Conservation (phyloP, 2,329 filamentous ascomycete species). For the Sarocladium brachiariae region DNA sequence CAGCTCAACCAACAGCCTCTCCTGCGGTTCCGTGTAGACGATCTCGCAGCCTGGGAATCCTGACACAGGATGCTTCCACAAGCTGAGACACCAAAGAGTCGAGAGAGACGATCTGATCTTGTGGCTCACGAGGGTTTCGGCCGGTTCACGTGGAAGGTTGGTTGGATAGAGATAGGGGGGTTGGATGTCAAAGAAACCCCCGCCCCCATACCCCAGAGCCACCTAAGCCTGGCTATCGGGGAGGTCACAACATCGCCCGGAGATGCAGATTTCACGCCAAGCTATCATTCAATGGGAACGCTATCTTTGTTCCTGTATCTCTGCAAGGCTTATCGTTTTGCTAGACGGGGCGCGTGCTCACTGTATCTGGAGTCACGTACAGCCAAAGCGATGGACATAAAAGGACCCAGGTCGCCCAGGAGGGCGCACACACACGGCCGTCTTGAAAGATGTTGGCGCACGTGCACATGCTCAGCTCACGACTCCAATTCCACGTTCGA, state of each 20-base stretch:
- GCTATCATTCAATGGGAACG: slow-evolving; percentile 1
- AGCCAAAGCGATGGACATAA: background rate
- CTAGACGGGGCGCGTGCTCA: background rate
- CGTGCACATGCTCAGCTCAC: no score
- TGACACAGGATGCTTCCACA: background rate
- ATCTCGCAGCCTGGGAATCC: background rate
- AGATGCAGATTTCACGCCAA: slow-evolving; percentile 6
- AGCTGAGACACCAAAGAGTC: no score
- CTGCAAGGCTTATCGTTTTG: background rate
- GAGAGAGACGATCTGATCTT: no score
- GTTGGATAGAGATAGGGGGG: no score
- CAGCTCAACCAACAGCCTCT: background rate
- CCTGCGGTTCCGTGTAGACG: background rate
- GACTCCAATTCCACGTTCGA: background rate
- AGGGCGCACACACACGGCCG: background rate
- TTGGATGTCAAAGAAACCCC: background rate
- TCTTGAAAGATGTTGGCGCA: background rate
- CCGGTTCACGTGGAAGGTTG: background rate
- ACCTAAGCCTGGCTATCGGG: background rate
- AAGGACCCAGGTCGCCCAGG: background rate
- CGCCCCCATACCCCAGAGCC: background rate
- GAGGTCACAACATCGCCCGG: background rate
- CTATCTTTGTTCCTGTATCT: background rate
- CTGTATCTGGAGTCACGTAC: background rate
- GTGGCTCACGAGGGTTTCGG: no score